These are phyloP conservation scores for Salix purpurea DNA, from an alignment of 345 rosid species.

Conservation along the genomic window DNA sequence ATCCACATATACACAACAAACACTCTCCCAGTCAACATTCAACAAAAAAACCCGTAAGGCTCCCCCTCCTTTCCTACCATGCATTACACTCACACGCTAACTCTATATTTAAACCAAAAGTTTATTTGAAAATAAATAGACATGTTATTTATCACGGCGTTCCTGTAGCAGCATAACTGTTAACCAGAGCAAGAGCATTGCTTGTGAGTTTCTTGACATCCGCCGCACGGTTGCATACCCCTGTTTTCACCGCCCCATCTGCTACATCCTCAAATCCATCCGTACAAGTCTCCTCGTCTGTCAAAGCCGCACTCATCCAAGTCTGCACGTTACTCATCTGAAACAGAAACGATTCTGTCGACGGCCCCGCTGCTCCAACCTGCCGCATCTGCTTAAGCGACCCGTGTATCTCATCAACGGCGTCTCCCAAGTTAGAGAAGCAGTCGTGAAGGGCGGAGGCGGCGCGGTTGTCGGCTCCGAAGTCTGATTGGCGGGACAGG, in stretches of 20 bases:
- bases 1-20: neutral
- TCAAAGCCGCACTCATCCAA: slow-evolving; percentile 92
- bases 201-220: slow-evolving; percentile 66
- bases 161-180: slow-evolving; percentile 52
- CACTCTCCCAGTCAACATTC: neutral
- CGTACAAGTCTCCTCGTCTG: slow-evolving; percentile 89
- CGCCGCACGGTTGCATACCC: slow-evolving; percentile 35
- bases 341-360: slow-evolving; percentile 52
- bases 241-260: slow-evolving; percentile 28
- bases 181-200: slow-evolving; percentile 73
- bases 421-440: slow-evolving; percentile 73
- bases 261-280: slow-evolving; percentile 67
- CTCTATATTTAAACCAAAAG: neutral
- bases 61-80: neutral
- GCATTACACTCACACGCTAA: neutral
- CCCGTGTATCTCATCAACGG: slow-evolving; percentile 72
- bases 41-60: neutral
- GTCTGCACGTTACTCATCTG: slow-evolving; percentile 78
- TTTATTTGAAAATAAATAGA: neutral
- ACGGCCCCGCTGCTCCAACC: slow-evolving; percentile 34
- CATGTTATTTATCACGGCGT: slow-evolving; percentile 15
- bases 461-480: slow-evolving; percentile 45
- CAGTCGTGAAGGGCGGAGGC: slow-evolving; percentile 80
- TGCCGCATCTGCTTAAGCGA: slow-evolving; percentile 67
- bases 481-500: slow-evolving; percentile 57